A percentile compares a stretch with the other conserved stretches of the same genome.
Conservation (phyloP, 2,329 filamentous ascomycete genomes). For the Incumbomyces lentus region DNA sequence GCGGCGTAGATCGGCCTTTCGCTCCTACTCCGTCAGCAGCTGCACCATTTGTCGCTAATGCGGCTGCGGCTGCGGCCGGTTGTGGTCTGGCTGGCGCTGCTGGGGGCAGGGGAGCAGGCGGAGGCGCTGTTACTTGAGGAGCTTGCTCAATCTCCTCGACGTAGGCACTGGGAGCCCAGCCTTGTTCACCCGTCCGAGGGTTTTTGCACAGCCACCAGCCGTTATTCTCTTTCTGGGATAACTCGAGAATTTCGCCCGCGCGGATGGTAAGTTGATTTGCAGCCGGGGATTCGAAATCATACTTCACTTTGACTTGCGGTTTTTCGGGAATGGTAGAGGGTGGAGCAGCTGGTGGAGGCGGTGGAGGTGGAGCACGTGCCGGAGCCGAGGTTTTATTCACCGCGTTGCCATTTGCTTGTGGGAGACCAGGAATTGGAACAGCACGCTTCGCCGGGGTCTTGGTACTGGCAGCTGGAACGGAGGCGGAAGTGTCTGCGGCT, state of each 20-base stretch:
- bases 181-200: constrained; percentile 56
- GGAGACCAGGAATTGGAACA: constrained; percentile 35
- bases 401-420: constrained; percentile 38
- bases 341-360: constrained; percentile 55
- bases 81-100: constrained; percentile 40
- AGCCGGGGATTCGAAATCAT: constrained; percentile 78
- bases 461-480: constrained; percentile 22
- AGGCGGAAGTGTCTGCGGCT: constrained; percentile 22
- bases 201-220: constrained; percentile 95
- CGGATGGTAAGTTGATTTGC: constrained; percentile 74
- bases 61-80: constrained; percentile 36
- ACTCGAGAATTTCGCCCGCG: constrained; percentile 71
- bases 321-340: constrained; percentile 52
- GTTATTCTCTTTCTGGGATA: constrained; percentile 91
- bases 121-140: constrained; percentile 49
- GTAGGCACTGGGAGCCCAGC: constrained; percentile 90
- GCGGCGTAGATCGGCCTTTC: constrained; percentile 59
- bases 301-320: constrained; percentile 77
- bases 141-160: constrained; percentile 64
- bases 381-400: constrained; percentile 46
- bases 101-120: constrained; percentile 38
- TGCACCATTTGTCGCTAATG: constrained; percentile 9
- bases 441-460: not conserved
- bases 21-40: constrained; percentile 26
- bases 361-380: constrained; percentile 46